phyloP scores from a whole-genome alignment of 192 early-diverging fungal genomes.

The Tieghemiomyces parasiticus region DNA sequence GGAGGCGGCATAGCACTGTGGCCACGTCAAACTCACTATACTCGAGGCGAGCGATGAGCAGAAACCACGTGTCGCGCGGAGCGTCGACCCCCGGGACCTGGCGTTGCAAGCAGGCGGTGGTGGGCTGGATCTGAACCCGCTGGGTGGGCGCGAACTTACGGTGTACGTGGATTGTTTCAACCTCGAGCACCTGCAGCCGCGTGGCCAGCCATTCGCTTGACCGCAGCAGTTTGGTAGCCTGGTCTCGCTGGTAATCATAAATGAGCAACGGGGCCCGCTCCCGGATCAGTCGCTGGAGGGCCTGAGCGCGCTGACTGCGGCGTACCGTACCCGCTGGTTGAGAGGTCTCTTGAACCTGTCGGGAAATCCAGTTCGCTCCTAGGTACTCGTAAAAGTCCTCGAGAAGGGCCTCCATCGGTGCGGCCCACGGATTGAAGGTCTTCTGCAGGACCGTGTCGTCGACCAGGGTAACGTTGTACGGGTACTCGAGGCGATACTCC shows the following conservation, averaged over 20 bases:
- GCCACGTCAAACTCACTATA: slow-evolving; percentile 62
- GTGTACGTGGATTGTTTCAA: slow-evolving; percentile 43
- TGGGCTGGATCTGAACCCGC: slow-evolving; percentile 30
- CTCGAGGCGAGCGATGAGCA: slow-evolving; percentile 19
- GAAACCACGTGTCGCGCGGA: slow-evolving; percentile 16
- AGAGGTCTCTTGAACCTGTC: slow-evolving; percentile 37
- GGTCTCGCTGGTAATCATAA: slow-evolving; percentile 39
- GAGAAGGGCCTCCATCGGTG: slow-evolving; percentile 55
- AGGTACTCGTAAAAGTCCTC: slow-evolving; percentile 51
- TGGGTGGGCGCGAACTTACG: slow-evolving; percentile 29
- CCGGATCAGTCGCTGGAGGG: slow-evolving; percentile 43
- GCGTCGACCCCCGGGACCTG: slow-evolving; percentile 10
- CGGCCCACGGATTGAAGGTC: slow-evolving; percentile 55
- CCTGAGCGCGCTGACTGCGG: slow-evolving; percentile 25
- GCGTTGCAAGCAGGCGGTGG: slow-evolving; percentile 33
- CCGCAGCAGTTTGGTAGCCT: slow-evolving; percentile 26
- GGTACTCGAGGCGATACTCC: slow-evolving; percentile 44
- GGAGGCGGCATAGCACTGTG: slow-evolving; percentile 42
- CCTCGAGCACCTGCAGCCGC: slow-evolving; percentile 48
- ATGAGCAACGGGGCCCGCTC: slow-evolving; percentile 65
- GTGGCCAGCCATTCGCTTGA: slow-evolving; percentile 38
- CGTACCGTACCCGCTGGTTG: slow-evolving; percentile 30
- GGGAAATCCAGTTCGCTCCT: slow-evolving; percentile 50
- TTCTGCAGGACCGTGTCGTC: slow-evolving; percentile 59
- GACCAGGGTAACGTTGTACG: slow-evolving; percentile 58